These are phyloP conservation scores for Avicennia marina DNA, from an alignment of 257 asterid genomes.

Conservation along the genomic window DNA sequence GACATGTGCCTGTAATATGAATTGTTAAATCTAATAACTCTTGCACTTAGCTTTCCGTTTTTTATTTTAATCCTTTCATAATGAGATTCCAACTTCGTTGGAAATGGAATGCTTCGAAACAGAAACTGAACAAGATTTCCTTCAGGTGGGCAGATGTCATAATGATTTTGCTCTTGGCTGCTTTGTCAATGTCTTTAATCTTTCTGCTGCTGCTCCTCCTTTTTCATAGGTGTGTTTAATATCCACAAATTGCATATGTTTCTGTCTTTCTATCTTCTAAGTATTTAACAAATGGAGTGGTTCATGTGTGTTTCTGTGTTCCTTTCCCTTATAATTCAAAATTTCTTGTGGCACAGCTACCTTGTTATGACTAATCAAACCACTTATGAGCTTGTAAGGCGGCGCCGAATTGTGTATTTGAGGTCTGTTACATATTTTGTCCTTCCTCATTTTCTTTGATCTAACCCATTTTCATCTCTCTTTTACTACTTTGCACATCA, in stretches of 20 bases:
- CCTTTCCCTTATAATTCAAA: conserved; percentile 14
- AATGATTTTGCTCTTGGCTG: conserved; percentile 60
- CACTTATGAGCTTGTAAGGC: conserved; percentile 89
- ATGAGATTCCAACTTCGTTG: conserved; percentile 11
- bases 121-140: conserved; percentile 17
- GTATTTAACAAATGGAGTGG: background rate
- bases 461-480: background rate
- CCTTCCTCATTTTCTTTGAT: background rate
- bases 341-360: conserved; percentile 56
- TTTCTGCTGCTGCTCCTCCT: conserved; percentile 82
- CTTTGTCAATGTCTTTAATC: conserved; percentile 50
- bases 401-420: conserved; percentile 73
- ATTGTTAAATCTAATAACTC: conserved; percentile 7
- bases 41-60: background rate
- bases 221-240: conserved; percentile 67
- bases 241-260: background rate
- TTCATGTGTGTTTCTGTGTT: background rate
- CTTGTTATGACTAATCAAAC: conserved; percentile 90
- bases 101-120: conserved; percentile 7
- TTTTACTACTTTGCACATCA: background rate
- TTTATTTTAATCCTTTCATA: background rate
- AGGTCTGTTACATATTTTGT: conserved; percentile 49
- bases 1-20: background rate
- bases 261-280: conserved; percentile 10
- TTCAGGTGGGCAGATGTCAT: conserved; percentile 84